Evolutionary conservation across 176 grass and related monocot species (phyloP), one percentile per base, ranked within the genome.

Genomic region (Thinopyrum elongatum): DNA sequence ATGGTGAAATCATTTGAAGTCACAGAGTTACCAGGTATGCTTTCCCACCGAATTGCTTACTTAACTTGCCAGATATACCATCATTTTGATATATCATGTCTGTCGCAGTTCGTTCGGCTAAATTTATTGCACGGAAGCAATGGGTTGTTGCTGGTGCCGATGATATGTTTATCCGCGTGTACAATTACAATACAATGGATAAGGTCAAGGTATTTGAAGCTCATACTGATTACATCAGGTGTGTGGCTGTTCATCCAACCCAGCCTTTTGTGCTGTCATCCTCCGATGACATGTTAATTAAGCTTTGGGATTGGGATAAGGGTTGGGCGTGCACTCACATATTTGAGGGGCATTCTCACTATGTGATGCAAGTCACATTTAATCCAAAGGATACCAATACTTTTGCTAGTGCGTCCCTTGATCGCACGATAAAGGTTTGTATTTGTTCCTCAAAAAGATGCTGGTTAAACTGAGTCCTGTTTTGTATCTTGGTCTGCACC

Each of bases 1-100:
- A 98, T 98, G 97, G 97, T 92, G 82, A 98, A 98, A 86, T 98
- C 97, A 84, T 98, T 98, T 86, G 97, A 98, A 86, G 97, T 98
- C 70, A 98, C 97, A 28, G 97, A 98, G 65, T 90, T 98, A 77
- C 97, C 97, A 69, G 97, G 94, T 95, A 94, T 70, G 69, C 6
- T 29, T 58, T 36, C 29, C 19, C 35, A 87, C 71, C 29, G 30
- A 69, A 61, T 51, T 68, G 8, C 17, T 83, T 74, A 17, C 41
- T 74, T 84, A 10, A 80, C 22, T 68, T 81, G 12, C 26, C 17
- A 25, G 11, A 26, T 76, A 75, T 87, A 25, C 36, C 27, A 34
- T 70, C 61, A 33, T 84, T 25, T 53, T 91, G 69, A 91, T 62
- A 84, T 80, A 59, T n/a, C 16, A 68, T 87, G 28, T 22, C 34